These are phyloP conservation scores for Artemisia argyi DNA, from an alignment of 129 eudicot species.

Conservation along the genomic window DNA sequence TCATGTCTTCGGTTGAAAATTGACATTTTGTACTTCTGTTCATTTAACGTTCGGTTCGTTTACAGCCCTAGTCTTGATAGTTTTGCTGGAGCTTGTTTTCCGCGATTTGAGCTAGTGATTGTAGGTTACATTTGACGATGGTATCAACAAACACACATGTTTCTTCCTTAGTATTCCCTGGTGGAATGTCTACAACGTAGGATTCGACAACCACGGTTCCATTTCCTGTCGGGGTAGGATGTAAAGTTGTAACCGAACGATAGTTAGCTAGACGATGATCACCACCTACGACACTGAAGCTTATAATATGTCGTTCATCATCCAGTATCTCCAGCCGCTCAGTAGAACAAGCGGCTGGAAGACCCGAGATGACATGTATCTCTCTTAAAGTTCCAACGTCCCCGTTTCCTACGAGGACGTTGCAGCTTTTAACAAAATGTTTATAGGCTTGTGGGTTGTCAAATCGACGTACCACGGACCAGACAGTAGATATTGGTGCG, in stretches of 20 bases:
- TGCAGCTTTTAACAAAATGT: conserved; percentile 82
- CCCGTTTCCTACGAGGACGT: conserved; percentile 64
- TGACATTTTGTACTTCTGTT: not conserved
- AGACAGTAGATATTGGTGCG: conserved; percentile 71
- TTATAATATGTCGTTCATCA: conserved; percentile 73
- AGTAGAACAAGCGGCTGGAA: conserved; percentile 73
- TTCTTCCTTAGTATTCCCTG: conserved; percentile 78
- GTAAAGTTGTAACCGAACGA: conserved; percentile 75
- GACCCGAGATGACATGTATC: conserved; percentile 77
- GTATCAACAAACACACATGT: conserved; percentile 83
- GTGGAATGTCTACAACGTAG: conserved; percentile 77
- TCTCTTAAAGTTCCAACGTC: conserved; percentile 76
- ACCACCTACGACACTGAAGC: conserved; percentile 89
- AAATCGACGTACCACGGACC: conserved; percentile 91
- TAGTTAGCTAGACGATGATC: conserved; percentile 82
- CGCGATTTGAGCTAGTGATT: conserved; percentile 69
- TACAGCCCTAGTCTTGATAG: not conserved
- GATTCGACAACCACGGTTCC: conserved; percentile 82
- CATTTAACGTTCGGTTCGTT: not conserved
- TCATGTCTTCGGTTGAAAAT: conserved; percentile 1
- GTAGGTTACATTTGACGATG: conserved; percentile 76
- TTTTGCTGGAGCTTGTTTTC: conserved; percentile 42
- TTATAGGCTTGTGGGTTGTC: conserved; percentile 93
- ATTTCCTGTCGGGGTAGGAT: conserved; percentile 40
- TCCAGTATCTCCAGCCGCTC: conserved; percentile 81